Evolutionary conservation across 768 basidiomycete genomes (phyloP).

Genomic region (Russula dissimulans): DNA sequence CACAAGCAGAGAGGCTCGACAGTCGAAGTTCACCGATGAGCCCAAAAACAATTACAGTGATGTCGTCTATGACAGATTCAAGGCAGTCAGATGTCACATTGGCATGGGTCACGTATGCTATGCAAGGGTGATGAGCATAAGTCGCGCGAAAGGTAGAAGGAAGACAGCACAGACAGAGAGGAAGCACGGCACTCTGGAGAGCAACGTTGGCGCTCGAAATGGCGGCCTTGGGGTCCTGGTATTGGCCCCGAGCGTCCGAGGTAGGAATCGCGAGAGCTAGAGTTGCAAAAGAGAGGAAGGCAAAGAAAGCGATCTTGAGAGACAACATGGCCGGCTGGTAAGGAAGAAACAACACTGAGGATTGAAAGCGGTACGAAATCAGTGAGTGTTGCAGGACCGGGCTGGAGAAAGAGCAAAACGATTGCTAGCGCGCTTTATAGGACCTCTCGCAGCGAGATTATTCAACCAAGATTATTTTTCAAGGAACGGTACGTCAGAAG

Average conservation of each 20-base stretch:
- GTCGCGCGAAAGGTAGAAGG: neutral
- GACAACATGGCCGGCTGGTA: neutral
- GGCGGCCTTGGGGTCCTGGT: neutral
- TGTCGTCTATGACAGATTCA: neutral
- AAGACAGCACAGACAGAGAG: neutral
- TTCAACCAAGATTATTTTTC: neutral
- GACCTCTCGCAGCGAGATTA: neutral
- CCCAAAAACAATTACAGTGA: neutral
- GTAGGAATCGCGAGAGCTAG: neutral
- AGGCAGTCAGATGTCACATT: neutral
- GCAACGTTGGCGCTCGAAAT: neutral
- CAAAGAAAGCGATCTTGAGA: slow-evolving; percentile 4
- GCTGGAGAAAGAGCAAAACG: neutral
- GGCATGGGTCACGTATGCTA: neutral
- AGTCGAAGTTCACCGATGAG: neutral
- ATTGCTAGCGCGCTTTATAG: neutral
- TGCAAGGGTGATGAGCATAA: neutral
- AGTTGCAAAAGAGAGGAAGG: neutral
- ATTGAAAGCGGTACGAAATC: neutral
- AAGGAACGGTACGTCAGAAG: too few relatives aligned
- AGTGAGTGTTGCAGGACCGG: neutral
- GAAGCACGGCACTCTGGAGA: neutral
- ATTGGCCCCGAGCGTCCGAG: neutral
- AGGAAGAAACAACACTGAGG: neutral
- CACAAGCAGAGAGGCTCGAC: neutral